Evolutionary conservation across 495 filamentous ascomycete genomes (phyloP).

Genomic region (Lasiosphaeriaceae sp.): DNA sequence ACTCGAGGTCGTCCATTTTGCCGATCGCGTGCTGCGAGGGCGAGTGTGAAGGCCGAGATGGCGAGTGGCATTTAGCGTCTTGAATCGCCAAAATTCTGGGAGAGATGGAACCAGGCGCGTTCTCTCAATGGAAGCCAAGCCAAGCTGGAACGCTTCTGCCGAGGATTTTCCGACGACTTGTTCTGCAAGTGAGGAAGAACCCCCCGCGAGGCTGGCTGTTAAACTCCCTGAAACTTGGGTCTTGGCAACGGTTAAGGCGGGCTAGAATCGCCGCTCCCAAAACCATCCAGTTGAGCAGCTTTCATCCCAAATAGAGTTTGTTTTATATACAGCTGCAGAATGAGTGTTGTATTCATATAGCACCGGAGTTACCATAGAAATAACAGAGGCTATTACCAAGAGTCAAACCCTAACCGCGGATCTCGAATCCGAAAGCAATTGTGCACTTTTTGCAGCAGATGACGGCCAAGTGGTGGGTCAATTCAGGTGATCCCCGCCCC

Average conservation of each 20-base stretch:
- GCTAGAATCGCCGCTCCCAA: too few relatives aligned
- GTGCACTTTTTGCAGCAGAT: background rate
- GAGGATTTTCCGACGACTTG: background rate
- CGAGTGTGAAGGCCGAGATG: background rate
- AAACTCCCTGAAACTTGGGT: background rate
- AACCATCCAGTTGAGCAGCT: too few relatives aligned
- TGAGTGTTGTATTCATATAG: too few relatives aligned
- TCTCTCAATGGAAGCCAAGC: too few relatives aligned
- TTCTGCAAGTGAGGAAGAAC: background rate
- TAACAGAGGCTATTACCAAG: too few relatives aligned
- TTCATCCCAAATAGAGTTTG: too few relatives aligned
- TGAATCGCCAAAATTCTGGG: too few relatives aligned
- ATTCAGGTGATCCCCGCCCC: background rate
- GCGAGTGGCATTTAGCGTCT: background rate
- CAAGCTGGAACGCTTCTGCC: background rate
- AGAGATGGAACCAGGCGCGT: too few relatives aligned
- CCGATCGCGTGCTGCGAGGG: slow-evolving; percentile 1
- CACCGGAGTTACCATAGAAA: too few relatives aligned
- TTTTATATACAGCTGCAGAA: too few relatives aligned
- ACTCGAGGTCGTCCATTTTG: slow-evolving; percentile 83
- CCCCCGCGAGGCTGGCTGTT: background rate
- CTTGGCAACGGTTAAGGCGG: background rate
- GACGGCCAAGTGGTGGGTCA: background rate
- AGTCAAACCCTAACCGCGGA: background rate
- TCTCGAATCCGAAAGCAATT: background rate